Evolutionary conservation across 371 early-diverging fungal genomes (phyloP).

Genomic region (Funneliformis caledonium): DNA sequence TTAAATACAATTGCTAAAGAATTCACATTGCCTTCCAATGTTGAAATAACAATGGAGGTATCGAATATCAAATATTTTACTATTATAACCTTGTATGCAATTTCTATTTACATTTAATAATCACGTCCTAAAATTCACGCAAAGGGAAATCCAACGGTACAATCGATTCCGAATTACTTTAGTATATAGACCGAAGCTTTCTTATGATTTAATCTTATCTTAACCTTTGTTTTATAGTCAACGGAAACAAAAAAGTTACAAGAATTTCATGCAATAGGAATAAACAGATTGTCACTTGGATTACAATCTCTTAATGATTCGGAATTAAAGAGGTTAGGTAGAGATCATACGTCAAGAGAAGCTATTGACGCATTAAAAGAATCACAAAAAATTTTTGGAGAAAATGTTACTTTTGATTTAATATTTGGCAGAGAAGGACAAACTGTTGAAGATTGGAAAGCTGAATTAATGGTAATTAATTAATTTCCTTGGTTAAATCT

Average conservation of each 20-base stretch:
- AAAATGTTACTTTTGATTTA: slow-evolving; percentile 77
- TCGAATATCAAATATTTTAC: too few relatives aligned
- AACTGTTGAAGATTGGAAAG: slow-evolving; percentile 62
- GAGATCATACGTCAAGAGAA: slow-evolving; percentile 73
- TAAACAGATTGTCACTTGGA: slow-evolving; percentile 84
- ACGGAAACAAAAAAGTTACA: slow-evolving; percentile 53
- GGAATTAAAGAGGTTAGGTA: slow-evolving; percentile 62
- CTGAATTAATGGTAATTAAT: slow-evolving; percentile 55
- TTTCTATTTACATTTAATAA: too few relatives aligned
- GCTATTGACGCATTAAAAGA: slow-evolving; percentile 60
- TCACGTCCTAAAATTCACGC: neutral
- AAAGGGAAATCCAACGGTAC: slow-evolving; percentile 72
- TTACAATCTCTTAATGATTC: slow-evolving; percentile 72
- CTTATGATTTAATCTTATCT: neutral
- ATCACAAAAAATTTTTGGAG: slow-evolving; percentile 64
- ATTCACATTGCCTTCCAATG: slow-evolving; percentile 48
- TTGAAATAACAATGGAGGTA: slow-evolving; percentile 70
- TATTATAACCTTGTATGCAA: too few relatives aligned
- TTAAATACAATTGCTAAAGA: slow-evolving; percentile 50
- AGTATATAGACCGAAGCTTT: neutral
- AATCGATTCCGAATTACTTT: neutral
- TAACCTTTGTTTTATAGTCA: slow-evolving; percentile 47
- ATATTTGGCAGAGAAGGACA: slow-evolving; percentile 87
- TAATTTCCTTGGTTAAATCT: too few relatives aligned
- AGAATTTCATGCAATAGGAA: slow-evolving; percentile 62